Conservation (phyloP, 768 basidiomycete species). For the Exidia glandulosa region DNA sequence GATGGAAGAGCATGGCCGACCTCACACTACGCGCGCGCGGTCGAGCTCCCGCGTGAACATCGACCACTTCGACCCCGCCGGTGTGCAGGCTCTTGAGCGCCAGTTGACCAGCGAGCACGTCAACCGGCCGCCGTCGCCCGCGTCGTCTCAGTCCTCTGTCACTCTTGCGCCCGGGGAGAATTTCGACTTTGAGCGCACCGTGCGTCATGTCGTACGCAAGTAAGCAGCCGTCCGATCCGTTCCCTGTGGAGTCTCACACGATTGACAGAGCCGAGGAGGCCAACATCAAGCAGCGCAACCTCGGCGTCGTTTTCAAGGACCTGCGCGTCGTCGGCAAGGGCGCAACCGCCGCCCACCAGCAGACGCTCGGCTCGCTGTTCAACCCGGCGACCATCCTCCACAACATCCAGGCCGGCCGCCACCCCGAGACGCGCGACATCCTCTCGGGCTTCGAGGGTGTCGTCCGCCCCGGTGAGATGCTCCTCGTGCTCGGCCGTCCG, state of each 20-base stretch:
- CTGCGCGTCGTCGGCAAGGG: slow-evolving; percentile 55
- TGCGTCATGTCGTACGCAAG: background rate
- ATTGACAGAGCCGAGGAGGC: background rate
- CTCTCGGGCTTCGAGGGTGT: slow-evolving; percentile 44
- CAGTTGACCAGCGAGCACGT: background rate
- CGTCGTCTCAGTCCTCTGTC: background rate
- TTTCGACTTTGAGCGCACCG: background rate
- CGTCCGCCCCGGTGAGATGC: slow-evolving; percentile 55
- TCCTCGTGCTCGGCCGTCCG: slow-evolving; percentile 74
- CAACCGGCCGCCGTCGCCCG: background rate
- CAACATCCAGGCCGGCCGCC: slow-evolving; percentile 34
- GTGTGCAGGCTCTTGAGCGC: slow-evolving; percentile 1
- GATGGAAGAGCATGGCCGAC: too few species aligned
- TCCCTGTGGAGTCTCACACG: background rate
- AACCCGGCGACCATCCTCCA: slow-evolving; percentile 38
- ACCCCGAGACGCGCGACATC: slow-evolving; percentile 51
- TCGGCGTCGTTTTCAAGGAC: slow-evolving; percentile 15
- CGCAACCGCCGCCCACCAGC: slow-evolving; percentile 39
- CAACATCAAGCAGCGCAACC: slow-evolving; percentile 6
- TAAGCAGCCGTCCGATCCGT: background rate
- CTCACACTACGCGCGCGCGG: background rate
- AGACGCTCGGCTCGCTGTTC: slow-evolving; percentile 52
- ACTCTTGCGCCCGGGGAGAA: background rate
- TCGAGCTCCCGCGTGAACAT: slow-evolving; percentile 3
- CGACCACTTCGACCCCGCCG: slow-evolving; percentile 6